Base-by-base conservation (phyloP, 164 flowering plant genomes). In the Vitis riparia region DNA sequence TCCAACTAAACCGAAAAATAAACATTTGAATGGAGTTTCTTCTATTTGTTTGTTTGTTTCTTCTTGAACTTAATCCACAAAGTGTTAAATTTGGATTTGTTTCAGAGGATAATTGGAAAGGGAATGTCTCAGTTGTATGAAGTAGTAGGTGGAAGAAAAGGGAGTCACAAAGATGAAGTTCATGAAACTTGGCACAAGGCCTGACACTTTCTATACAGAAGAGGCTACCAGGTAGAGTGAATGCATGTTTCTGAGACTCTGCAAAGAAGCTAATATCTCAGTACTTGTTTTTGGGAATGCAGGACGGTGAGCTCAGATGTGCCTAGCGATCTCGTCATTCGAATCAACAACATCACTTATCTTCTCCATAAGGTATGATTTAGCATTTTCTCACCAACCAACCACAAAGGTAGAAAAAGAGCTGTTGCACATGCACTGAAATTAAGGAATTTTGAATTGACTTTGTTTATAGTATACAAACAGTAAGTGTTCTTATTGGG, bases 121-220 rank as follows among this genome's bases (percentile, higher is more conserved):
- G 76, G 64, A 8, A 67, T 50, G 53, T 53, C 15, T 23, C 49
- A 48, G 49, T n/a, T 17, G 59, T 10, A 8, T 37, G 65, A 49
- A 67, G 63, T 17, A 37, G 56, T 19, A 60, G n/a, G 51, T 62
- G 59, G 67, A 49, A 15, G 51, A 59, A 56, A 63, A 53, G 11
- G 49, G 11, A 71, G 44, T 57, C 56, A 29, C 32, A 63, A 77
- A 75, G 66, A 94, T 94, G 99, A 94, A 94, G 91, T 92, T 86
- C 68, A 94, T 94, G 99, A 94, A 89, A 85, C 68, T 94, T 56
- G 98, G 99, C 56, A 85, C 87, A 30, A 80, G 84, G 66, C 93
- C 91, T 50, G 98, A 94, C 68, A 90, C 91, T 53, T 94, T 92
- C 78, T 90, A 81, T 68, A 89, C 96, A 13, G 90, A 84, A 77